Percentiles rank a stretch among this genome's conserved stretches.
Evolutionary conservation across 106 monocot genomes (phyloP).

Genomic region (Acorus calamus): DNA sequence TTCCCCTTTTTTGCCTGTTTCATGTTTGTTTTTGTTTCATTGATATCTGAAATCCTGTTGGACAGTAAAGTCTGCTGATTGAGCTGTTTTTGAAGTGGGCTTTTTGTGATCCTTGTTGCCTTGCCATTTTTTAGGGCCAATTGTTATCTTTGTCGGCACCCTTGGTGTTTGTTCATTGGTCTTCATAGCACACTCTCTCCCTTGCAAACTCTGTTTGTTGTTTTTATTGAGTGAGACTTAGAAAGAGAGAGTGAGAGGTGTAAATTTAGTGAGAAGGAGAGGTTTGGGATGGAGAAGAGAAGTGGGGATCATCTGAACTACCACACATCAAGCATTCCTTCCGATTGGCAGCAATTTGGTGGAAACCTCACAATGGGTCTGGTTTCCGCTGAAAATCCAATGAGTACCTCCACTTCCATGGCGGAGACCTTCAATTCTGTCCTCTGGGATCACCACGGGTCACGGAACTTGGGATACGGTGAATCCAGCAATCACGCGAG

Average conservation of each 20-base stretch:
- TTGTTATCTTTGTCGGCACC: too few relatives aligned
- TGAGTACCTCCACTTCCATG: constrained; percentile 17
- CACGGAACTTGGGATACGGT: constrained; percentile 6
- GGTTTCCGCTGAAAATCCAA: not conserved
- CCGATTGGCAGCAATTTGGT: constrained; percentile 11
- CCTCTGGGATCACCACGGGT: constrained; percentile 20
- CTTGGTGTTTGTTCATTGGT: not conserved
- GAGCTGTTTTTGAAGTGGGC: too few relatives aligned
- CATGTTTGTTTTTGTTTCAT: too few relatives aligned
- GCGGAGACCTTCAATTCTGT: constrained; percentile 22
- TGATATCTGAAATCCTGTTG: too few relatives aligned
- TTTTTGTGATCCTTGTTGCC: too few relatives aligned
- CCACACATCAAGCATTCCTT: constrained; percentile 10
- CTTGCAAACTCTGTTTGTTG: not conserved
- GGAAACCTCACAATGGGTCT: constrained; percentile 9
- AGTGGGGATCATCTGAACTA: constrained; percentile 9
- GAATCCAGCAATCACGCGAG: not conserved
- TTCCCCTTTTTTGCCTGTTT: too few relatives aligned
- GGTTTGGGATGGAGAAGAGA: constrained; percentile 30
- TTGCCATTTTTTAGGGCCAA: too few relatives aligned
- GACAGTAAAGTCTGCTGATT: too few relatives aligned
- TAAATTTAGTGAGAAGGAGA: constrained; percentile 49
- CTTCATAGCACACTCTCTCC: not conserved
- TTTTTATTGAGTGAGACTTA: not conserved
- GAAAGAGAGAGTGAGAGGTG: not conserved